Conservation (phyloP, 805 yeast species). For the Nakazawaea ernobii region DNA sequence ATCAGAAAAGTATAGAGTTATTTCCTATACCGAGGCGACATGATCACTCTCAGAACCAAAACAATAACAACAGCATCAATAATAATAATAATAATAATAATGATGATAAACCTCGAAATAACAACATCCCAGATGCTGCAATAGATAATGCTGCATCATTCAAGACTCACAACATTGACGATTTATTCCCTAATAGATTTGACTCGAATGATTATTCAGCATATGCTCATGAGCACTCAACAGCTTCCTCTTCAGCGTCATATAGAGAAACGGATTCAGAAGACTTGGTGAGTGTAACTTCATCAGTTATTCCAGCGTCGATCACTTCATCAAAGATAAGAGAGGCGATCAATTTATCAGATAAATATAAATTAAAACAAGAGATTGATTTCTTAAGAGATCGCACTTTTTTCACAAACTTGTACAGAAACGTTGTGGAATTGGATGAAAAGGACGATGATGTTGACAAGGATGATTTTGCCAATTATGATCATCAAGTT, state of each 20-base stretch:
- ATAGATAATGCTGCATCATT: background rate
- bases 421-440: slow-evolving; percentile 18
- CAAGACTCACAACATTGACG: background rate
- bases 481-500: slow-evolving; percentile 21
- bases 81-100: background rate
- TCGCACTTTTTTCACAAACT: slow-evolving; percentile 16
- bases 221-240: too few species aligned
- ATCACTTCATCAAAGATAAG: slow-evolving; percentile 1
- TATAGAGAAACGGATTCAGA: background rate
- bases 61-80: background rate
- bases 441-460: background rate
- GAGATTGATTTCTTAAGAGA: slow-evolving; percentile 7
- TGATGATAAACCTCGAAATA: too few species aligned
- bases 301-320: slow-evolving; percentile 3
- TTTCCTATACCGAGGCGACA: background rate
- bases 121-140: background rate
- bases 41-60: background rate
- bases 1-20: background rate
- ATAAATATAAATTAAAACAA: slow-evolving; percentile 4
- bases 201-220: background rate
- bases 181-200: slow-evolving; percentile 2
- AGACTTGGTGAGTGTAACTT: background rate
- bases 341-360: background rate
- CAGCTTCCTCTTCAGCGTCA: background rate
- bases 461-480: slow-evolving; percentile 20